A percentile compares a stretch with the other conserved stretches of the same genome.
These are phyloP conservation scores for Toxicodendron radicans DNA, from an alignment of 345 rosid species.

Conservation along the genomic window DNA sequence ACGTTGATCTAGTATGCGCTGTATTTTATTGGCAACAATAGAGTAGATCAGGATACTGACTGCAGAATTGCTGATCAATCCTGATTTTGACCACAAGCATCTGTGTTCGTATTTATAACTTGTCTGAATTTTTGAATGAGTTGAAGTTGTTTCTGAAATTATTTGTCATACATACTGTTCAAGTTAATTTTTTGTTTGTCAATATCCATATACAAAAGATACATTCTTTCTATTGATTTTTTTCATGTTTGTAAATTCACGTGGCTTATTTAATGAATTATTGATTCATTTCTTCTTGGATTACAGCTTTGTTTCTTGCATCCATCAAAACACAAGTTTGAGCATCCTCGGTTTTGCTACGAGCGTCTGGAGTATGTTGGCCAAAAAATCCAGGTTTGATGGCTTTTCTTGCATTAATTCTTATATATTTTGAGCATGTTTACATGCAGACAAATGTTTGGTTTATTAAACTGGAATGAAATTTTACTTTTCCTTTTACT, in stretches of 20 bases:
- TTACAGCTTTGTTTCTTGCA: constrained; percentile 93
- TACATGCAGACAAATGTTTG: not conserved
- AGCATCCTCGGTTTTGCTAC: constrained; percentile 89
- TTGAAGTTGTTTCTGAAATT: too few species aligned
- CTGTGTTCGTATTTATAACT: not conserved
- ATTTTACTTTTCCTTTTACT: not conserved
- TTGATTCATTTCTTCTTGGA: constrained; percentile 12
- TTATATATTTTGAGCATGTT: not conserved
- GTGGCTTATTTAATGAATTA: constrained; percentile 3
- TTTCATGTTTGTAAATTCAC: not conserved
- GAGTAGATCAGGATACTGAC: not conserved
- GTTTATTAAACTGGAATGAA: too few species aligned
- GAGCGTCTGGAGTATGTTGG: constrained; percentile 88
- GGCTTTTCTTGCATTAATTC: not conserved
- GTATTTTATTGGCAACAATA: not conserved
- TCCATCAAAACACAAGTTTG: constrained; percentile 91
- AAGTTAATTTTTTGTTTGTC: too few species aligned
- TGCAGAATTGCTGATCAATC: not conserved
- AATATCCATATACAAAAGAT: too few species aligned
- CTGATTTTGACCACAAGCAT: not conserved
- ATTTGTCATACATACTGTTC: too few species aligned
- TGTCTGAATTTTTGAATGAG: too few species aligned
- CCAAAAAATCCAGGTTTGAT: constrained; percentile 91
- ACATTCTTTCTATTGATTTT: too few species aligned
- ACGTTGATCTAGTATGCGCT: not conserved